Percentiles rank a stretch among this genome's conserved stretches.
Conservation (phyloP, 2,329 filamentous ascomycete species). For the Emericellopsis atlantica region DNA sequence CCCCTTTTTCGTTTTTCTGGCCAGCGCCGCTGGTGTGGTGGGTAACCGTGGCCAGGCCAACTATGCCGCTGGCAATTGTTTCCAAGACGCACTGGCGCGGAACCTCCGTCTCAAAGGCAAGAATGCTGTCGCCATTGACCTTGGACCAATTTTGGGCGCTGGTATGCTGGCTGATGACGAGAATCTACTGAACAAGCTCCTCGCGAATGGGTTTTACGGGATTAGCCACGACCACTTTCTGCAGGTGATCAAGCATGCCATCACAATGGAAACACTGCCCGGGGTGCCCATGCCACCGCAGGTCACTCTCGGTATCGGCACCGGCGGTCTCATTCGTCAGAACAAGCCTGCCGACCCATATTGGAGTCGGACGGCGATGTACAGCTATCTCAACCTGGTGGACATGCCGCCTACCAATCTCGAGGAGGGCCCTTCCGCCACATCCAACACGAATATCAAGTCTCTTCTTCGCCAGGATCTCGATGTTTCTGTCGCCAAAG, state of each 20-base stretch:
- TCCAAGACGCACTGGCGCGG: conserved; percentile 33
- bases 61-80: conserved; percentile 42
- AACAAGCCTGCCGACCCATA: conserved; percentile 40
- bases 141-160: conserved; percentile 38
- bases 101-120: conserved; percentile 16
- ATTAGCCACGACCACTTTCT: conserved; percentile 37
- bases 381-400: conserved; percentile 32
- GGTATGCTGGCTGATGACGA: conserved; percentile 41
- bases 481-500: conserved; percentile 14
- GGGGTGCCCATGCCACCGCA: conserved; percentile 26
- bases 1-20: conserved; percentile 36
- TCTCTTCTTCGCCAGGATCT: conserved; percentile 14
- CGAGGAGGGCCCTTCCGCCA: neutral
- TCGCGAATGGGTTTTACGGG: conserved; percentile 39
- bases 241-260: conserved; percentile 30
- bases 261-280: conserved; percentile 20
- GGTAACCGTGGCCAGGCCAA: conserved; percentile 46
- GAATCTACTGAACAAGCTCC: conserved; percentile 31
- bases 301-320: conserved; percentile 39
- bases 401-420: conserved; percentile 25
- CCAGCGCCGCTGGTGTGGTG: conserved; percentile 40
- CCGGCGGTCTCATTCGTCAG: conserved; percentile 38
- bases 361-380: conserved; percentile 37
- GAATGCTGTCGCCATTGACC: conserved; percentile 32
- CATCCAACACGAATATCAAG: conserved; percentile 14